Base-by-base conservation (phyloP, 2,329 filamentous ascomycete genomes). In the Fusarium sacchari region DNA sequence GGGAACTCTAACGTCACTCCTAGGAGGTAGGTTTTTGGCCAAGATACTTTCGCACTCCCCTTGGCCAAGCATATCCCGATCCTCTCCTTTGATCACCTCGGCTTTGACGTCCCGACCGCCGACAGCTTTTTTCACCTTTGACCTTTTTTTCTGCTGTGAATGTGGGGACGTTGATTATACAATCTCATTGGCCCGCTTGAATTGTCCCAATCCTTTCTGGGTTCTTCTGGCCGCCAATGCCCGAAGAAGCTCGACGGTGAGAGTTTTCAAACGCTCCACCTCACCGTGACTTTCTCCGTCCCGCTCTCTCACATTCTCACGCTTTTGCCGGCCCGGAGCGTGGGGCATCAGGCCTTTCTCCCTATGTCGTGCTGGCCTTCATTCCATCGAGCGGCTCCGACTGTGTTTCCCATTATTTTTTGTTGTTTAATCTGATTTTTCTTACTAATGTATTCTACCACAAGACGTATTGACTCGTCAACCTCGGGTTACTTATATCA, bases 331-430 rank as follows among this genome's bases (percentile, higher is more conserved):
- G 76, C 66, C 76, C 76, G 72, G 76, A 56, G 63, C 72, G 76
- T 79, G 79, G 79, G 78, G 80, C 79, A 79, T 73, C 66, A 72
- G 72, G 69, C 66, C 53, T 73, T 73, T 68, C 40, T 56, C 44
- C 50, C 62, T 67, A 59, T 76, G 77, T 77, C 78, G 75, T 79
- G 78, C 75, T 81, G 80, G 80, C 65, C 69, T 75, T 71, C 76
- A 76, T 79, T 77, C 60, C 73, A 55, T 73, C 63, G 57, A 77
- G 72, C 60, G 71, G 67, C 68, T 74, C 71, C 71, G 72, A 66
- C 42, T 69, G 52, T 61, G 49, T 63, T 47, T 63, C 67, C 22
- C 28, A 34, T 50, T n/a, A 36, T 64, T 60, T 49, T 49, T 57
- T 32, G n/a, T 34, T 20, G 62, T 65, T 49, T 62, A 59, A 26